Base-by-base conservation (phyloP, 2,329 filamentous ascomycete genomes). In the Epichloe sp. region DNA sequence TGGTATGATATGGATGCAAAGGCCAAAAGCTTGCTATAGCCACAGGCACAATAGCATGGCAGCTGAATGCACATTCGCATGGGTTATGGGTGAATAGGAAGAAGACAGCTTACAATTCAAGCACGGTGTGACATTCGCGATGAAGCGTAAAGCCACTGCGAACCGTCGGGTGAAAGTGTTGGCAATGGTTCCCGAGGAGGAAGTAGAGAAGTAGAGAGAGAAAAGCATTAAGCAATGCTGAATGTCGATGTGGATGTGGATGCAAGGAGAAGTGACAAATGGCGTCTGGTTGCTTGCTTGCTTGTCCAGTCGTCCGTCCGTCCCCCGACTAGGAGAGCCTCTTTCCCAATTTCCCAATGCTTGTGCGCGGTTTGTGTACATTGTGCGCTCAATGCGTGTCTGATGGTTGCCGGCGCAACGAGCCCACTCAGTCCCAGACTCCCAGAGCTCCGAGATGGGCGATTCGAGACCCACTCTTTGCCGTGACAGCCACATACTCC, bases 321-420 rank as follows among this genome's bases (percentile, higher is more conserved):
- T n/a, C 14, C 34, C 7, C 7, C 23, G 34, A 11, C 40, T 23
- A 19, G 48, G 41, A 48, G 19, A 45, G 48, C 51, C 52, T 53
- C 49, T 51, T 52, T 46, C 46, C 52, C 11, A 34, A 26, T 48
- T 10, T 31, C 26, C 8, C 8, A 31, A 31, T 31, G 14, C 36
- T 21, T 23, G 46, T 41, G 42, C 44, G 42, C 37, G 57, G 57
- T 65, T 66, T 67, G 64, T 67, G 63, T 67, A 67, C 62, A 64
- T 66, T 62, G 52, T 17, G 6, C 21, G 23, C 50, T 31, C 15
- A 15, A 14, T 34, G 17, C 47, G 8, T 19, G 23, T 23, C 35
- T 40, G 15, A 8, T 48, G 47, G 64, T 67, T 67, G 64, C 64
- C 53, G 59, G 52, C 48, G 53, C 53, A 56, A 55, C 55, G 37